Evolutionary conservation across 1,284 basidiomycete genomes (phyloP).

Genomic region (Naganishia liquefaciens): DNA sequence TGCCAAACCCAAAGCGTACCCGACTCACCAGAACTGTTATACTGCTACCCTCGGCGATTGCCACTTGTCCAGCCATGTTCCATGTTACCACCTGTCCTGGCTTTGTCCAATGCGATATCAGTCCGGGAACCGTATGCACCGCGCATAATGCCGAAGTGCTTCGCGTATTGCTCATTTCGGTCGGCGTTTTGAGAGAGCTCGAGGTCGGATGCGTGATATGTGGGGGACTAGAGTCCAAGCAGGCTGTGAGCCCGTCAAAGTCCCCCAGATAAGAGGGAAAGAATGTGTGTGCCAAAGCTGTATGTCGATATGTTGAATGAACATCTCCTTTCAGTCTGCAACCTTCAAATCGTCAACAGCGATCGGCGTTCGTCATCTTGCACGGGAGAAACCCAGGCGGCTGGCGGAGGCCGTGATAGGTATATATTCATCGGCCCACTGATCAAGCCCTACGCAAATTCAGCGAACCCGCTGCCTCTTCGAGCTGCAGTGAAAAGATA

Average conservation of each 20-base stretch:
- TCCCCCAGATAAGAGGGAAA: background rate
- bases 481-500: too few relatives aligned
- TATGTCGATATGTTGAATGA: constrained; percentile 14
- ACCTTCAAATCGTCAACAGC: constrained; percentile 3
- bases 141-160: constrained; percentile 1
- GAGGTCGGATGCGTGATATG: background rate
- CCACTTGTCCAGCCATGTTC: constrained; percentile 24
- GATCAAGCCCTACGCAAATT: too few relatives aligned
- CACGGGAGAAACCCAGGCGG: background rate
- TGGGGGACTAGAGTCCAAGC: background rate
- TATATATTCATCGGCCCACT: too few relatives aligned
- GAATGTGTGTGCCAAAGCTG: background rate
- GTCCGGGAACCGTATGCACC: constrained; percentile 10
- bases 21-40: constrained; percentile 19
- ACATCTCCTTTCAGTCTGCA: background rate
- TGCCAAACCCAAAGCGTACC: too few relatives aligned
- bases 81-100: constrained; percentile 13
- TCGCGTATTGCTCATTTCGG: background rate
- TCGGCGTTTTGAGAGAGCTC: background rate
- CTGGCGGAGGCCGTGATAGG: background rate
- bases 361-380: constrained; percentile 23
- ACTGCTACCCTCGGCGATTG: constrained; percentile 1
- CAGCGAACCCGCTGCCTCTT: background rate
- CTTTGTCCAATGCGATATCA: constrained; percentile 21
- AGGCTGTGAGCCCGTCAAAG: too few relatives aligned